Percentiles rank a stretch among this genome's conserved stretches.
These are phyloP conservation scores for Lactifluus pinguis DNA, from an alignment of 768 basidiomycete species.

Conservation along the genomic window DNA sequence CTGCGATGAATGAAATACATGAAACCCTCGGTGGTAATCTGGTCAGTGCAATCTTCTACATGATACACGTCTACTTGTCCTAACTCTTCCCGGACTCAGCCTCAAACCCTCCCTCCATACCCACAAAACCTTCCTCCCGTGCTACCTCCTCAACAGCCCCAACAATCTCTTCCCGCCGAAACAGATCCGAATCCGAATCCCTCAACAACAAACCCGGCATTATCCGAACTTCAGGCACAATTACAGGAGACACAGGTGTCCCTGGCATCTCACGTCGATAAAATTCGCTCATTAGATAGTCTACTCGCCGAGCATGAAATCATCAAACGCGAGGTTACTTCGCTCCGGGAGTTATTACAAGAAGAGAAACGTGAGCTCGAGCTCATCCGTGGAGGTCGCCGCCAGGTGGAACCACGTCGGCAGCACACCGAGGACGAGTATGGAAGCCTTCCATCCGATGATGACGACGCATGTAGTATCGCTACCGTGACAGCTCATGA, in stretches of 20 bases:
- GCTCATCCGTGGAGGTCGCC: constrained; percentile 23
- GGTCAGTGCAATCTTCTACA: constrained; percentile 36
- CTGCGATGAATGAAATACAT: constrained; percentile 82
- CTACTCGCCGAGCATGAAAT: constrained; percentile 78
- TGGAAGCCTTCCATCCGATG: constrained; percentile 26
- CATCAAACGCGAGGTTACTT: constrained; percentile 68
- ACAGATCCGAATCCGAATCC: constrained; percentile 17
- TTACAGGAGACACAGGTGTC: constrained; percentile 77
- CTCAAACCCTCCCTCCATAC: constrained; percentile 51
- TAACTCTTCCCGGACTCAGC: constrained; percentile 31
- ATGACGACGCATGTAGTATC: constrained; percentile 63
- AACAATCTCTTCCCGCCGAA: constrained; percentile 23
- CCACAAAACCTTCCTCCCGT: constrained; percentile 61
- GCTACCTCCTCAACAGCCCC: constrained; percentile 25
- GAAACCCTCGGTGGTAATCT: constrained; percentile 80
- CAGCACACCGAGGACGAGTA: constrained; percentile 19
- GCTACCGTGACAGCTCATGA: constrained; percentile 61
- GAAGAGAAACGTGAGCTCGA: constrained; percentile 47
- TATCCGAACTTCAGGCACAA: constrained; percentile 69
- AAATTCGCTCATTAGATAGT: constrained; percentile 73
- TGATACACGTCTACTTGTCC: not conserved
- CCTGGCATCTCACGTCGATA: constrained; percentile 70
- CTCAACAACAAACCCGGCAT: constrained; percentile 27
- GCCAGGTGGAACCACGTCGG: constrained; percentile 12
- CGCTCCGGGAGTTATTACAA: constrained; percentile 65